Percentiles rank a stretch among this genome's conserved stretches.
These are phyloP conservation scores for Grosmannia serpens DNA, from an alignment of 2,329 filamentous ascomycete species.

Conservation along the genomic window DNA sequence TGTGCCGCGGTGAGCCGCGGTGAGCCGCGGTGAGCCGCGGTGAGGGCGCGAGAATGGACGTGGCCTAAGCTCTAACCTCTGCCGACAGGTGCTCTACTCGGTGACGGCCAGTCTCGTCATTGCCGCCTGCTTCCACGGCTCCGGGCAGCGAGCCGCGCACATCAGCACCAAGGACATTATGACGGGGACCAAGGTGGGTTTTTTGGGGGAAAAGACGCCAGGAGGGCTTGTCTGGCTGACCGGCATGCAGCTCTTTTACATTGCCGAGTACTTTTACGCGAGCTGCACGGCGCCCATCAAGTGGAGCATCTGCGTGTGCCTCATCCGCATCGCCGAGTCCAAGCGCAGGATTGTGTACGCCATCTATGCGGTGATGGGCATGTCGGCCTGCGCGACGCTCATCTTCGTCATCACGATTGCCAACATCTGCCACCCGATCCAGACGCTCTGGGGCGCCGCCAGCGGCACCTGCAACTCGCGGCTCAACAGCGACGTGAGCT, in stretches of 20 bases:
- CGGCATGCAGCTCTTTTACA: neutral
- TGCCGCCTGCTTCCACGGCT: neutral
- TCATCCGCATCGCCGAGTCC: neutral
- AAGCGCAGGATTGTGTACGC: neutral
- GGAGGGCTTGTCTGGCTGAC: too few relatives aligned
- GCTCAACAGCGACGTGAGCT: constrained; percentile 1
- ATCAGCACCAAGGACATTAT: neutral
- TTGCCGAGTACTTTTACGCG: constrained; percentile 1
- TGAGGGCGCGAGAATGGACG: too few relatives aligned
- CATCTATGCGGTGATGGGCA: neutral
- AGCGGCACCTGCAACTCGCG: neutral
- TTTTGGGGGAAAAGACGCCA: neutral
- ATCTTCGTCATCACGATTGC: constrained; percentile 1
- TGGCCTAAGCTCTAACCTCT: too few relatives aligned
- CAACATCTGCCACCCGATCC: constrained; percentile 2
- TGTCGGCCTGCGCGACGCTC: neutral
- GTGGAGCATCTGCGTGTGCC: constrained; percentile 1
- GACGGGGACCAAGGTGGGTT: neutral
- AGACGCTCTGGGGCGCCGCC: constrained; percentile 1
- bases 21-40: too few relatives aligned
- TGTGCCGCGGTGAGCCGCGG: neutral
- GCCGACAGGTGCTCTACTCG: neutral
- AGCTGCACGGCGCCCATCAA: neutral
- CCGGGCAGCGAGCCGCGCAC: neutral
- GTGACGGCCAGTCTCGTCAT: neutral